phyloP scores from a whole-genome alignment of 1,284 basidiomycete species.

The Rhodofomes roseus region DNA sequence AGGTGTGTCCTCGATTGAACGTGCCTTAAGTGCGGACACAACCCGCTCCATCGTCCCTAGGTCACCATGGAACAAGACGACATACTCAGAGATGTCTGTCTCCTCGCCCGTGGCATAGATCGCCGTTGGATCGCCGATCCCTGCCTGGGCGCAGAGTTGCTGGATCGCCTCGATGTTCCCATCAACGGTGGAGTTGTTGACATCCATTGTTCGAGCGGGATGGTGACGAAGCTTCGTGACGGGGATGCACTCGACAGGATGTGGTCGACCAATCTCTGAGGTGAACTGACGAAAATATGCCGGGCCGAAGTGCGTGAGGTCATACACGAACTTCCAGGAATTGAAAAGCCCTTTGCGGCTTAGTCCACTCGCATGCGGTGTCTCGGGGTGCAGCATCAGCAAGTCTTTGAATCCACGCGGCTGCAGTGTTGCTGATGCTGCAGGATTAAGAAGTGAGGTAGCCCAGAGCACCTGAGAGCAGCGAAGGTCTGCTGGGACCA shows the following conservation, averaged over 20 bases:
- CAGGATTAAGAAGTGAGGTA: constrained; percentile 9
- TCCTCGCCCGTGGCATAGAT: not conserved
- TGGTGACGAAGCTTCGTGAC: constrained; percentile 21
- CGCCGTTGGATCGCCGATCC: not conserved
- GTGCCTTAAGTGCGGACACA: not conserved
- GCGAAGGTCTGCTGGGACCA: constrained; percentile 23
- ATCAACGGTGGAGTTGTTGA: constrained; percentile 14
- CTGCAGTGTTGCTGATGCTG: not conserved
- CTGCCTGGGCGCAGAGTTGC: constrained; percentile 23
- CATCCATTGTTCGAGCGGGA: constrained; percentile 24
- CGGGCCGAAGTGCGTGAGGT: constrained; percentile 23
- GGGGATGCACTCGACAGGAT: constrained; percentile 27
- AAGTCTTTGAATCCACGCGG: constrained; percentile 1
- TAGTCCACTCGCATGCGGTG: constrained; percentile 10
- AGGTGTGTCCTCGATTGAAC: constrained; percentile 14
- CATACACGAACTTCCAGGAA: constrained; percentile 21
- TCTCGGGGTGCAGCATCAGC: constrained; percentile 13
- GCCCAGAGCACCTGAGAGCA: constrained; percentile 30
- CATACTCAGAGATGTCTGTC: constrained; percentile 14
- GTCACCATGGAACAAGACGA: constrained; percentile 25
- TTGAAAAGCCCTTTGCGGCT: constrained; percentile 22
- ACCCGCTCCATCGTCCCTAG: constrained; percentile 22
- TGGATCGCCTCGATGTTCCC: constrained; percentile 23
- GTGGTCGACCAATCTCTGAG: constrained; percentile 15
- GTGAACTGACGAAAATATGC: constrained; percentile 20